Conservation (phyloP, 176 grass and related monocot species). For the Eragrostis nindensis region DNA sequence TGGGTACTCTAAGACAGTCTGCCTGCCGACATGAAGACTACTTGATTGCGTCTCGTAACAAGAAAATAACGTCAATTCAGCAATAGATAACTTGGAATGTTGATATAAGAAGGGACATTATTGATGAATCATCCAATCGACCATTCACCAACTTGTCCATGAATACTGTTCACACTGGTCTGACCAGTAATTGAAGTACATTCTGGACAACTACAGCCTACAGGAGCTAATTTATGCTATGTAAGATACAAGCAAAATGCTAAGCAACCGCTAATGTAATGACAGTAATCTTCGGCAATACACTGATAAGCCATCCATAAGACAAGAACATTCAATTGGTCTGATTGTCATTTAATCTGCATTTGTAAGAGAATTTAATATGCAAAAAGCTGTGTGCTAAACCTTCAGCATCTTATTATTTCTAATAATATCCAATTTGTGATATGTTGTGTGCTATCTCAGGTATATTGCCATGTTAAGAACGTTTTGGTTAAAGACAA, state of each 20-base stretch:
- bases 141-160: background rate
- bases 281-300: background rate
- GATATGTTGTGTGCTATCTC: background rate
- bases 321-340: background rate
- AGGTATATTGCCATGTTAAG: conserved; percentile 11
- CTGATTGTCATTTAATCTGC: background rate
- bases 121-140: conserved; percentile 39
- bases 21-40: conserved; percentile 35
- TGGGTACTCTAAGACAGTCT: background rate
- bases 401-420: conserved; percentile 12
- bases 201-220: conserved; percentile 12
- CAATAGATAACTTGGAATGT: conserved; percentile 9
- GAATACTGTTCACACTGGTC: background rate
- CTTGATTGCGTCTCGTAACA: conserved; percentile 23
- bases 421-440: background rate
- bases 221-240: conserved; percentile 1
- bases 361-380: conserved; percentile 4
- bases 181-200: background rate
- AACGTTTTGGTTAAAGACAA: background rate
- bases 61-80: conserved; percentile 38
- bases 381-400: background rate
- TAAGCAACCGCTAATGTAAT: background rate
- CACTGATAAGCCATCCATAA: background rate
- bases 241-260: conserved; percentile 17
- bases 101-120: conserved; percentile 19